Percentiles rank a stretch among this genome's conserved stretches.
Evolutionary conservation across 2,329 filamentous ascomycete genomes (phyloP).

Genomic region (Cryphonectria naterciae): DNA sequence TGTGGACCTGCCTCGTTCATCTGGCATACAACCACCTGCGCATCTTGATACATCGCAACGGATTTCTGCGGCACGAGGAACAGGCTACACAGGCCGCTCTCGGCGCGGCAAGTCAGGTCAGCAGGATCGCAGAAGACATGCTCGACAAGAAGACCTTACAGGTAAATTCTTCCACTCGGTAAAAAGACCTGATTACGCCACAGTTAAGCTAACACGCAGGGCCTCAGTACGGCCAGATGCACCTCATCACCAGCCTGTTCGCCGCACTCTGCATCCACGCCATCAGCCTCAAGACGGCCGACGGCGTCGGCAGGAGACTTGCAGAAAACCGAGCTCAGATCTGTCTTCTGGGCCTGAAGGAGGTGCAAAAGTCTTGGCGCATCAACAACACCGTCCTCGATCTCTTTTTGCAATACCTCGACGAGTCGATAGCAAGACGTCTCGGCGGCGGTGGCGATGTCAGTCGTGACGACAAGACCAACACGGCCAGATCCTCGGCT

Average conservation of each 20-base stretch:
- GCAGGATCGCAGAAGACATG: slow-evolving; percentile 45
- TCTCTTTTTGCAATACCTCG: slow-evolving; percentile 43
- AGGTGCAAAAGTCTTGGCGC: slow-evolving; percentile 46
- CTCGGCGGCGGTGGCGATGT: slow-evolving; percentile 34
- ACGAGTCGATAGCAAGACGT: slow-evolving; percentile 43
- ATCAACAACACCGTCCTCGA: slow-evolving; percentile 46
- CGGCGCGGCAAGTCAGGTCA: slow-evolving; percentile 41
- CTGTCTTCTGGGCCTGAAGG: slow-evolving; percentile 43
- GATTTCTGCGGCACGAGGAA: slow-evolving; percentile 38
- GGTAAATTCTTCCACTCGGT: neutral
- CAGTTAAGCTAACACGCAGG: slow-evolving; percentile 34
- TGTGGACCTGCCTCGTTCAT: slow-evolving; percentile 44
- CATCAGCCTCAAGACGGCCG: slow-evolving; percentile 41
- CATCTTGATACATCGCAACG: slow-evolving; percentile 42
- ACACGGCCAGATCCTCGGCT: slow-evolving; percentile 1
- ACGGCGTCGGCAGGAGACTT: slow-evolving; percentile 40
- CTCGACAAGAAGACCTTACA: slow-evolving; percentile 31
- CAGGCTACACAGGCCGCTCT: slow-evolving; percentile 38
- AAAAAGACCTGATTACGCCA: neutral
- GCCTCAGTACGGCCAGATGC: slow-evolving; percentile 44
- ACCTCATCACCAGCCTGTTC: slow-evolving; percentile 44
- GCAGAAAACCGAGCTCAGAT: slow-evolving; percentile 44
- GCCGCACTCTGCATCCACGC: slow-evolving; percentile 45
- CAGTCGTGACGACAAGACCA: slow-evolving; percentile 14
- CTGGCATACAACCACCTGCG: slow-evolving; percentile 44